Conservation (phyloP, 768 basidiomycete genomes). For the Leucosporidium creatinivorum region DNA sequence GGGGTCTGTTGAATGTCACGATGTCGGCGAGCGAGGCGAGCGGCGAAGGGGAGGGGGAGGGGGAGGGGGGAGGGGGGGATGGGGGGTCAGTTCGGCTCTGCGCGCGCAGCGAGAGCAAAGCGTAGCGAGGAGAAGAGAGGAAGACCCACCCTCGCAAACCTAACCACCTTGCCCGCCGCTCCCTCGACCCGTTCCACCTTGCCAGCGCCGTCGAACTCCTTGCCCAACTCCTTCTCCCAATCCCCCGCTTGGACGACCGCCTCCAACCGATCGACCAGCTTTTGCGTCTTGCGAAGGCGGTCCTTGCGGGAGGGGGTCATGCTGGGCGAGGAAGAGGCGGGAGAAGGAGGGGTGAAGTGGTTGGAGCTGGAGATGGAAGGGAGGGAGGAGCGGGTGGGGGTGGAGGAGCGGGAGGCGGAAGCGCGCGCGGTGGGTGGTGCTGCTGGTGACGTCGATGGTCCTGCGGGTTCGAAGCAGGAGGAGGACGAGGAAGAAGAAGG, state of each 20-base stretch:
- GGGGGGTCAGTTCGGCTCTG: neutral
- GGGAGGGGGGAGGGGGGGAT: too few relatives aligned
- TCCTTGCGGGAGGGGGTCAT: constrained; percentile 68
- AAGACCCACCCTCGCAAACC: constrained; percentile 70
- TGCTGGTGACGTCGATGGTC: neutral
- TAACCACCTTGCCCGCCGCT: constrained; percentile 80
- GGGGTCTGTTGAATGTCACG: constrained; percentile 72
- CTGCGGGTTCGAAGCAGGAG: neutral
- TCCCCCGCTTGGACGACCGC: constrained; percentile 62
- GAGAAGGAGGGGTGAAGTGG: constrained; percentile 1
- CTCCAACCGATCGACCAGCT: constrained; percentile 56
- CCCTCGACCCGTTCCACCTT: constrained; percentile 70
- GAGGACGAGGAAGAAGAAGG: constrained; percentile 32
- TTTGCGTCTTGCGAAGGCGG: constrained; percentile 62
- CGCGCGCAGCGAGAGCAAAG: neutral
- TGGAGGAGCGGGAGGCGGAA: neutral
- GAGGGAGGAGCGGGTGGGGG: constrained; percentile 29
- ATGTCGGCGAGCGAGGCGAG: neutral
- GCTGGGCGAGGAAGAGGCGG: constrained; percentile 30
- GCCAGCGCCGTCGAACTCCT: constrained; percentile 47
- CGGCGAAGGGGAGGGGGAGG: neutral
- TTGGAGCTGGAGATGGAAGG: constrained; percentile 6
- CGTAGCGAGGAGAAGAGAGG: neutral
- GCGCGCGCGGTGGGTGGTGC: neutral
- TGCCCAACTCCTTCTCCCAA: constrained; percentile 72